Base-by-base conservation (phyloP, 2,329 filamentous ascomycete genomes). In the Cladosporium oxysporum region DNA sequence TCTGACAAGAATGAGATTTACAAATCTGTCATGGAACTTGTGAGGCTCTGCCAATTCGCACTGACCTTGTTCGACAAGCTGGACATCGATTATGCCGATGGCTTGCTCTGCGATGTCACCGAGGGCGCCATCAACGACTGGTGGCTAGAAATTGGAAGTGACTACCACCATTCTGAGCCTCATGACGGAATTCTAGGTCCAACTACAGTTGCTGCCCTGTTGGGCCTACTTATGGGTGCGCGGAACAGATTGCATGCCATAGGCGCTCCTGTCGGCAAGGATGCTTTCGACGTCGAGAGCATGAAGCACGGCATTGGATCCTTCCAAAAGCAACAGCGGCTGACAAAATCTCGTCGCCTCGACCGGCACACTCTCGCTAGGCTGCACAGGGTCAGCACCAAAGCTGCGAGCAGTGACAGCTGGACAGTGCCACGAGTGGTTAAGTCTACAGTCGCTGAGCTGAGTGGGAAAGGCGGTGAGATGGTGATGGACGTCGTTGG, bases 401-500 rank as follows among this genome's bases (percentile, higher is more conserved):
- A 97, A 76, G 93, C 92, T 35, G 93, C 93, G 2, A 91, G 90
- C 60, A 90, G 92, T 37, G 93, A 97, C 75, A 91, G 90, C 2
- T 97, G 94, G 92, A 91, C 90, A 18, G 91, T 96, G n/a, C 91
- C 93, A 60, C 90, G 92, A 73, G 93, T 94, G 21, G 92, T 99
- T 73, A 98, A 98, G 76, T 96, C 92, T 3, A 97, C 94, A 0
- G 91, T 98, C 57, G 93, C 91, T 21, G 95, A 97, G 78, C 87
- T 99, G 47, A 92, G 92, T 71, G 94, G 95, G 16, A 97, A 97
- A 76, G 90, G 94, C 62, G 93, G 93, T 58, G 94, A 97, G 77
- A 91, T 97, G 80, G 90, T 97, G 57, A 92, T 96, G 83, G 93
- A 92, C n/a, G 96, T 96, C 83, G 93, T 97, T 6, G 91, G 91